Conservation (phyloP, 163 green algal genomes). For the Prototheca cutis region DNA sequence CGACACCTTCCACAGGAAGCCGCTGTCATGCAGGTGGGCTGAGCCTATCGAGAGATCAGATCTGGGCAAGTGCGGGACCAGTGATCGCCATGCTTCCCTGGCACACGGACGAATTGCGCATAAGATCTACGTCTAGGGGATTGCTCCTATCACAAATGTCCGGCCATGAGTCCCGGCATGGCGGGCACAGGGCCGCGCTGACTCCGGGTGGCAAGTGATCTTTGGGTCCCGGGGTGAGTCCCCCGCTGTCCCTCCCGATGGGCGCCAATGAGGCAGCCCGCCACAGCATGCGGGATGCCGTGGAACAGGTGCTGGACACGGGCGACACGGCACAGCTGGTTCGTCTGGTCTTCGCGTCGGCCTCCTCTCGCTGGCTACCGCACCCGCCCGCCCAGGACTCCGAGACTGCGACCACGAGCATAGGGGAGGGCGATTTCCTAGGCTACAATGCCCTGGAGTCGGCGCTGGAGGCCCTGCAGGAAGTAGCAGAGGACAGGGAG, state of each 20-base stretch:
- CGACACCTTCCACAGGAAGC: no score
- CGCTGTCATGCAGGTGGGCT: no score
- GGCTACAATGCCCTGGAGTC: not conserved
- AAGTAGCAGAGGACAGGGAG: conserved; percentile 20
- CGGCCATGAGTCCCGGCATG: no score
- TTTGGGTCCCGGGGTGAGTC: no score
- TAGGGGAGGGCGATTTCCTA: not conserved
- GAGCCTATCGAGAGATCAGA: no score
- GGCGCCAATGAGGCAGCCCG: not conserved
- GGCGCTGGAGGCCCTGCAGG: conserved; percentile 9
- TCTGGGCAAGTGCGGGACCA: no score
- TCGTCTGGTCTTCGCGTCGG: conserved; percentile 14
- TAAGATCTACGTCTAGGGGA: no score
- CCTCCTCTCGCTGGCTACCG: not conserved
- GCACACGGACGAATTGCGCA: no score
- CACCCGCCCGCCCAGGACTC: not conserved
- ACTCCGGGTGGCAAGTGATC: not conserved
- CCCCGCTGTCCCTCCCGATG: not conserved
- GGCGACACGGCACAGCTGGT: conserved; percentile 2
- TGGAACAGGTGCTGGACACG: not conserved
- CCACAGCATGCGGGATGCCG: not conserved
- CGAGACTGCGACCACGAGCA: conserved; percentile 2
- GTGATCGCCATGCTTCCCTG: no score
- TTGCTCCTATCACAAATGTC: no score
- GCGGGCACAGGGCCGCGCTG: no score